A percentile compares a stretch with the other conserved stretches of the same genome.
Evolutionary conservation across 257 asterid species (phyloP).

Genomic region (Asclepias syriaca): DNA sequence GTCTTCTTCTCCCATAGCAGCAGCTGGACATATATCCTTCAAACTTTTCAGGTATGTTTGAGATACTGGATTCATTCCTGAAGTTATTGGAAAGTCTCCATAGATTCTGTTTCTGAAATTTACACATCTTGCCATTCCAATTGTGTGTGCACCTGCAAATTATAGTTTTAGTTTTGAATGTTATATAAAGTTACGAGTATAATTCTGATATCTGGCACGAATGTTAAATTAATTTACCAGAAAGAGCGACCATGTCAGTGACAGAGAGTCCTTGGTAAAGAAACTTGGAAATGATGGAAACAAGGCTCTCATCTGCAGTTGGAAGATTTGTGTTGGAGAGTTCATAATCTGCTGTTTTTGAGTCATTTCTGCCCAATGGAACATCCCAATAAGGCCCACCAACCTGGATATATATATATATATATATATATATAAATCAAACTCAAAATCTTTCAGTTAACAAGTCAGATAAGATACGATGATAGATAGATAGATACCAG

Average conservation of each 20-base stretch:
- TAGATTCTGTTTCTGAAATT: constrained; percentile 75
- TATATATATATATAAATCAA: too few relatives aligned
- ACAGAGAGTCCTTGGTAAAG: constrained; percentile 69
- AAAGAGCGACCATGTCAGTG: constrained; percentile 88
- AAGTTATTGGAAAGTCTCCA: constrained; percentile 49
- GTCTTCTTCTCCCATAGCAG: constrained; percentile 35
- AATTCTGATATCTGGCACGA: too few relatives aligned
- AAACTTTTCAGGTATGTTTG: constrained; percentile 37
- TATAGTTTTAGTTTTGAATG: too few relatives aligned
- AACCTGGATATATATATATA: constrained; percentile 36
- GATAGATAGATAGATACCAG: constrained; percentile 48
- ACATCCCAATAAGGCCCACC: constrained; percentile 97
- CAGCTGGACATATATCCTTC: constrained; percentile 57
- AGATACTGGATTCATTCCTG: constrained; percentile 42
- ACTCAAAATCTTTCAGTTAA: too few relatives aligned
- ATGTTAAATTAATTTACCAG: constrained; percentile 36
- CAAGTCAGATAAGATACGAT: too few relatives aligned
- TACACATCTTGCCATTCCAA: constrained; percentile 83
- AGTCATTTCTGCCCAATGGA: constrained; percentile 79
- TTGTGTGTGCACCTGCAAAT: constrained; percentile 81
- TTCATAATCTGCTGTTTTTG: constrained; percentile 64
- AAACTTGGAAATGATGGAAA: constrained; percentile 77
- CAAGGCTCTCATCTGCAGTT: constrained; percentile 64
- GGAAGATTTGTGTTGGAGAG: constrained; percentile 60
- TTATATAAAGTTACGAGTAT: too few relatives aligned